These are phyloP conservation scores for Pichia sp. DNA, from an alignment of 1,139 yeast species.

Conservation along the genomic window DNA sequence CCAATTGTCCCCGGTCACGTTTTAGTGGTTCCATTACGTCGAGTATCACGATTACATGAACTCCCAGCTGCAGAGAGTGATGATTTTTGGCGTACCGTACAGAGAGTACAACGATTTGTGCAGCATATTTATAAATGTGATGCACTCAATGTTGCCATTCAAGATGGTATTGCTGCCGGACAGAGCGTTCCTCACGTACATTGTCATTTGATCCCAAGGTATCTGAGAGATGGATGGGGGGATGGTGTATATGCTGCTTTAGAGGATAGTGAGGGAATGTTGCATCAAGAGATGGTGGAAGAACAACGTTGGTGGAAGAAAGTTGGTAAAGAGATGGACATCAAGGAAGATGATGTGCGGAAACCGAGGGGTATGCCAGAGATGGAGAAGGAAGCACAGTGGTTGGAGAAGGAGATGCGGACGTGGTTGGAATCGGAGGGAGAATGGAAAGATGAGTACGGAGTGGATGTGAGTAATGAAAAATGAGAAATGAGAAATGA, in stretches of 20 bases:
- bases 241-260: constrained; percentile 63
- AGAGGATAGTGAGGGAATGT: constrained; percentile 37
- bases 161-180: constrained; percentile 95
- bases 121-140: constrained; percentile 65
- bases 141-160: constrained; percentile 80
- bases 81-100: constrained; percentile 78
- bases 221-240: constrained; percentile 54
- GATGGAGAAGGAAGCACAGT: constrained; percentile 60
- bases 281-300: constrained; percentile 2
- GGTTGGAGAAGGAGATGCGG: constrained; percentile 40
- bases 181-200: constrained; percentile 92
- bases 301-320: constrained; percentile 14
- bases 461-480: too few relatives aligned
- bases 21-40: constrained; percentile 72
- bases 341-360: constrained; percentile 44
- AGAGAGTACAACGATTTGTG: constrained; percentile 59
- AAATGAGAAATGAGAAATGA: too few relatives aligned
- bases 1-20: constrained; percentile 92
- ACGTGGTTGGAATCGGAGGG: too few relatives aligned
- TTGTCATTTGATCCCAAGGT: constrained; percentile 86
- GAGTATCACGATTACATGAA: constrained; percentile 58
- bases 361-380: constrained; percentile 45
- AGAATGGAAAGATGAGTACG: constrained; percentile 6
- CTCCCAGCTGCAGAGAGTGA: constrained; percentile 61
- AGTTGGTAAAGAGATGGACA: constrained; percentile 28